Conservation (phyloP, 2,329 filamentous ascomycete species). For the Berkeleyomyces basicola region DNA sequence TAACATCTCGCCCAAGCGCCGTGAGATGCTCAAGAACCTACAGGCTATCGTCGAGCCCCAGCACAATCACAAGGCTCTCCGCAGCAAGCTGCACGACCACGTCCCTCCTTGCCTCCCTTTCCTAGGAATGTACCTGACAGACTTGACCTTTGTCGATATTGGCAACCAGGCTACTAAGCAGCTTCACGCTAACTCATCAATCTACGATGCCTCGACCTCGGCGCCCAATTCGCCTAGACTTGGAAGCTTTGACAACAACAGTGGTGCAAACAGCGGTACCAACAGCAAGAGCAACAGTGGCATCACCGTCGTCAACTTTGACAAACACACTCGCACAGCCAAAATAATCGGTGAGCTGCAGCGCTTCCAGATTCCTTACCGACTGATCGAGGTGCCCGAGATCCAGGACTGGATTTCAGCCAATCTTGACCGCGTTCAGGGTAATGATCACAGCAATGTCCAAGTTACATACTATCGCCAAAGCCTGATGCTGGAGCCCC, state of each 20-base stretch:
- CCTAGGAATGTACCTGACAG: constrained; percentile 88
- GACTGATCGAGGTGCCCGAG: constrained; percentile 65
- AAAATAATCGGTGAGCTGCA: constrained; percentile 94
- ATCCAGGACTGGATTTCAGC: constrained; percentile 84
- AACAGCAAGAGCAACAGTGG: constrained; percentile 35
- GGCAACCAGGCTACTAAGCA: constrained; percentile 78
- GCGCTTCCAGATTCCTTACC: constrained; percentile 87
- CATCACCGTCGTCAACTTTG: constrained; percentile 84
- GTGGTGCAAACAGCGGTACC: background rate
- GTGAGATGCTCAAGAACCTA: constrained; percentile 59
- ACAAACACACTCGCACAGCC: constrained; percentile 87
- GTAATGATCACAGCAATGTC: constrained; percentile 36
- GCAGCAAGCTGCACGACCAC: constrained; percentile 67
- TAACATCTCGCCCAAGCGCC: constrained; percentile 65
- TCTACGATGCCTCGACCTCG: constrained; percentile 32
- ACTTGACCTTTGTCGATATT: constrained; percentile 88
- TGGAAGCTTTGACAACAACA: constrained; percentile 24
- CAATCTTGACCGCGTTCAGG: constrained; percentile 62
- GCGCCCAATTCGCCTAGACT: constrained; percentile 31
- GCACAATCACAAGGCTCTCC: constrained; percentile 78
- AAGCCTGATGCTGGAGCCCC: constrained; percentile 67
- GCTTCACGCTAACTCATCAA: constrained; percentile 30
- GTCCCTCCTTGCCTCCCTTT: constrained; percentile 89
- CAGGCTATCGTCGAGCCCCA: constrained; percentile 76
- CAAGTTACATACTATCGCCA: constrained; percentile 58